Evolutionary conservation across 345 rosid species (phyloP).

Genomic region (Ricinus communis): DNA sequence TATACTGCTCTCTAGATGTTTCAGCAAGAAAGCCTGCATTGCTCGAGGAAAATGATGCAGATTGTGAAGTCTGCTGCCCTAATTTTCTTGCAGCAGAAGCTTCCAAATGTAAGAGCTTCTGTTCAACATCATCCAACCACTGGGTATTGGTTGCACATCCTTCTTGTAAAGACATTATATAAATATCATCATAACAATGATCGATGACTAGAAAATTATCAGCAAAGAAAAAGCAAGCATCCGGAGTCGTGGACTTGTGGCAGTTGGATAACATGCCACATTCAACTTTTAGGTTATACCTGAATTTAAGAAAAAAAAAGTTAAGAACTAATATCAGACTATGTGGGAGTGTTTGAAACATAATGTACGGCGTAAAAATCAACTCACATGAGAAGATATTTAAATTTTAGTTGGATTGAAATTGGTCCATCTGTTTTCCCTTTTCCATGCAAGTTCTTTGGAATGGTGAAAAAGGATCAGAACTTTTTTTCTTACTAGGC

Average conservation of each 20-base stretch:
- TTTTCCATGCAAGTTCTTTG: too few relatives aligned
- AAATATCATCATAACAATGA: slow-evolving; percentile 67
- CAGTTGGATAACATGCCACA: slow-evolving; percentile 65
- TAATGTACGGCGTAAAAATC: not conserved
- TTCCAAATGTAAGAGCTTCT: slow-evolving; percentile 52
- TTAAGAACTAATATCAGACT: not conserved
- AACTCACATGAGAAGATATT: not conserved
- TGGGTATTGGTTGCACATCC: slow-evolving; percentile 27
- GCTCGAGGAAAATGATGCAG: slow-evolving; percentile 19
- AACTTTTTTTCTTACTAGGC: too few relatives aligned
- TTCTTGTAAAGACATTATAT: slow-evolving; percentile 64
- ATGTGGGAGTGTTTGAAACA: not conserved
- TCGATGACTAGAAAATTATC: slow-evolving; percentile 75
- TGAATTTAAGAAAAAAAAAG: slow-evolving; percentile 23
- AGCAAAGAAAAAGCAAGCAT: slow-evolving; percentile 89
- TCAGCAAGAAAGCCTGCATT: slow-evolving; percentile 54
- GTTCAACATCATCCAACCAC: slow-evolving; percentile 70
- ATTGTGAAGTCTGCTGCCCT: slow-evolving; percentile 31
- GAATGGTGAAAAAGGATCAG: too few relatives aligned
- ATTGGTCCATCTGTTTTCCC: too few relatives aligned
- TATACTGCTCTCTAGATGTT: slow-evolving; percentile 64
- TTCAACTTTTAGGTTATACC: slow-evolving; percentile 90
- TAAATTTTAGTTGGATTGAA: not conserved
- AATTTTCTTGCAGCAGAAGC: slow-evolving; percentile 28
- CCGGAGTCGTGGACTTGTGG: slow-evolving; percentile 84